Conservation (phyloP, 1,284 basidiomycete genomes). For the Cronartium ribicola region DNA sequence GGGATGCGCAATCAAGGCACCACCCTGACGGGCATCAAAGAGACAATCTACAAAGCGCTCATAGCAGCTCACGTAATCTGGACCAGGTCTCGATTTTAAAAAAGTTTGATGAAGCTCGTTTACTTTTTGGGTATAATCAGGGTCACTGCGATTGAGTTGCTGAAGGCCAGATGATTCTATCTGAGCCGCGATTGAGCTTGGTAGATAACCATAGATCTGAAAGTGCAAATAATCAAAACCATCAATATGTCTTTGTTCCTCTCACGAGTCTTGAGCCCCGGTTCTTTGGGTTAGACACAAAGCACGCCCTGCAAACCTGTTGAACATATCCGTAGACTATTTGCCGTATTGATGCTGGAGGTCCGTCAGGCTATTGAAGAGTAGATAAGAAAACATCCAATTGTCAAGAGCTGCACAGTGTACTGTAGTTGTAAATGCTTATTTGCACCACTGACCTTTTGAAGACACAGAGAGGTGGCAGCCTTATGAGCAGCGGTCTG, state of each 20-base stretch:
- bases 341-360: constrained; percentile 18
- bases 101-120: constrained; percentile 24
- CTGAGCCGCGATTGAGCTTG: constrained; percentile 18
- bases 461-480: constrained; percentile 21
- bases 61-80: constrained; percentile 39
- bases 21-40: constrained; percentile 20
- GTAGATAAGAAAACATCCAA: background rate
- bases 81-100: constrained; percentile 32
- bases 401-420: background rate
- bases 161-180: constrained; percentile 16
- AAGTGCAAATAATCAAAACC: background rate
- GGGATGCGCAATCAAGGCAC: background rate
- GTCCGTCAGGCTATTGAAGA: constrained; percentile 33
- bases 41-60: constrained; percentile 34
- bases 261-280: too few species aligned
- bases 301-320: constrained; percentile 14
- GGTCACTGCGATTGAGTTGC: constrained; percentile 12
- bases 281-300: too few species aligned
- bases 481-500: constrained; percentile 30
- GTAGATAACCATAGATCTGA: constrained; percentile 34
- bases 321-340: constrained; percentile 41
- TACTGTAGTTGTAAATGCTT: background rate
- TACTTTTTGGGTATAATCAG: constrained; percentile 26
- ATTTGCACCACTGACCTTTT: constrained; percentile 10
- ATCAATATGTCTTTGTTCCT: too few species aligned